Base-by-base conservation (phyloP, 75 land plant species). In the Cunninghamia lanceolata region DNA sequence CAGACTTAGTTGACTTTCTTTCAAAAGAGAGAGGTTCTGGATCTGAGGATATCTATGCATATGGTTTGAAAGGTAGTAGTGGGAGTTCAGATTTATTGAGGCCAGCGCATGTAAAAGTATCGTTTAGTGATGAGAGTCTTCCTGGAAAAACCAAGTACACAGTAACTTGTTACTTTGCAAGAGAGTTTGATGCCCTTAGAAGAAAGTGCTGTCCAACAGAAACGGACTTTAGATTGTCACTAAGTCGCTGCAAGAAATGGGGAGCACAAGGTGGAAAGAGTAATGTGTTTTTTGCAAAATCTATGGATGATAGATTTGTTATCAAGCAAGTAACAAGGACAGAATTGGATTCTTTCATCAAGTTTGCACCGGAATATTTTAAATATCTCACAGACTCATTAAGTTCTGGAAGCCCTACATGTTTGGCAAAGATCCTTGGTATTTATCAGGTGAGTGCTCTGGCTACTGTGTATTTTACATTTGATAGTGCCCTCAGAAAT, bases 231-330 rank as follows among this genome's bases (percentile, higher is more conserved):
- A 76, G 96, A 39, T 86, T 94, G 42, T 98, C 99, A 32, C 85
- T 98, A 42, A 94, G 99, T 85, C 93, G 99, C 54, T 98, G 99
- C 89, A 89, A 85, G 88, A 93, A 86, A 87, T 97, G 99, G 99
- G 93, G 93, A 86, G 99, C 99, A 14, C 94, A 96, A 87, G 99
- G 99, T 34, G 99, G 99, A 19, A 98, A 98, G 85, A 98, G 99
- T 85, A 98, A 98, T 89, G 99, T 95, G 0, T 98, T 95, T 89
- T 98, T 98, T 88, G 99, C 99, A 35, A 96, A 95, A 88, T 90
- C 99, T 79, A 36, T 92, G 79, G 99, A 98, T 85, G 99, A 98
- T 63, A 91, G 98, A 70, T 98, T 98, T 89, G 91, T 98, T 30
- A 91, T 98, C 19, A 98, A 98, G 88, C 99, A 98, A 89, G 95